Evolutionary conservation across 805 yeast species (phyloP).

Genomic region (Candida broadrunensis): DNA sequence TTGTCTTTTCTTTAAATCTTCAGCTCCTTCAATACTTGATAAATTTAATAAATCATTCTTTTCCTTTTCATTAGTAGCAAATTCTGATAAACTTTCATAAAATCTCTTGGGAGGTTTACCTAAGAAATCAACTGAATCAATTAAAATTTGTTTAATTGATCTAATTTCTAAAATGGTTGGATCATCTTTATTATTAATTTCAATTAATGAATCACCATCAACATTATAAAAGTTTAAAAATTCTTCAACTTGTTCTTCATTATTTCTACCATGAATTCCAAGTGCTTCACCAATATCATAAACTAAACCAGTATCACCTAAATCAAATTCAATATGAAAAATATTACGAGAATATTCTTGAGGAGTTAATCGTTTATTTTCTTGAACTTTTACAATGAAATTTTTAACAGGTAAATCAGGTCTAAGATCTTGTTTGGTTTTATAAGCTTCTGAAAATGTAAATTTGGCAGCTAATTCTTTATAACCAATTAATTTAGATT

Average conservation of each 20-base stretch:
- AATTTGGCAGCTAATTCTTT: constrained; percentile 64
- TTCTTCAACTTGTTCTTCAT: constrained; percentile 56
- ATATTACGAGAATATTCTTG: constrained; percentile 86
- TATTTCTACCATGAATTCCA: constrained; percentile 91
- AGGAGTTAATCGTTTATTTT: constrained; percentile 90
- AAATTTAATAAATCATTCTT: constrained; percentile 58
- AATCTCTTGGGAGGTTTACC: constrained; percentile 97
- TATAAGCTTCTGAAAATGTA: constrained; percentile 79
- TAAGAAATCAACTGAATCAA: constrained; percentile 80
- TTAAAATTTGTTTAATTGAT: constrained; percentile 77
- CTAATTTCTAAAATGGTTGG: constrained; percentile 59
- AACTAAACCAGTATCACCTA: constrained; percentile 83
- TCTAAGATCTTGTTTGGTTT: constrained; percentile 57
- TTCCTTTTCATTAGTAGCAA: constrained; percentile 68
- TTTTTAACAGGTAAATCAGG: constrained; percentile 88
- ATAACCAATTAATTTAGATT: constrained; percentile 25
- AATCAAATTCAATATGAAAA: constrained; percentile 94
- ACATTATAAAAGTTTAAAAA: constrained; percentile 74
- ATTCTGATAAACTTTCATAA: constrained; percentile 76
- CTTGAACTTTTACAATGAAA: constrained; percentile 85
- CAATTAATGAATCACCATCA: constrained; percentile 63
- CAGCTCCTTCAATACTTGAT: constrained; percentile 79
- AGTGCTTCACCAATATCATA: constrained; percentile 96
- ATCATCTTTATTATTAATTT: constrained; percentile 68
- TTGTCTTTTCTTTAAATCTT: constrained; percentile 75